phyloP scores from a whole-genome alignment of 331 rosid genomes.

The Arachis monticola region DNA sequence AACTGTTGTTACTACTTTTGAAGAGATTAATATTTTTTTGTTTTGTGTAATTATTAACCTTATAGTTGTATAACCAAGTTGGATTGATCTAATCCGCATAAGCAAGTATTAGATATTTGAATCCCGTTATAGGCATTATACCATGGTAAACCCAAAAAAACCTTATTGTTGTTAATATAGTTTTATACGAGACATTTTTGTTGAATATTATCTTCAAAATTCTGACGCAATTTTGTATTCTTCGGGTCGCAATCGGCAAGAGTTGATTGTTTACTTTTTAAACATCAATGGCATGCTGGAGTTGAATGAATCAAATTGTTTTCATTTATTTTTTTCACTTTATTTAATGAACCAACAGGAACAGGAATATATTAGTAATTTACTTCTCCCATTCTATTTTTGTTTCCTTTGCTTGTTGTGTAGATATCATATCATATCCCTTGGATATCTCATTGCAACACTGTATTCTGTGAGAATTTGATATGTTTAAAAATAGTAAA shows the following conservation, averaged over 20 bases:
- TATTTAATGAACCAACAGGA: background rate
- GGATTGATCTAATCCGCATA: too few relatives aligned
- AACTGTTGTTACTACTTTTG: too few relatives aligned
- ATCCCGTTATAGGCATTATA: too few relatives aligned
- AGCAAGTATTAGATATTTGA: too few relatives aligned
- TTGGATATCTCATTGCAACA: background rate
- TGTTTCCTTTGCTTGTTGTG: too few relatives aligned
- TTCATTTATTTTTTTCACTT: background rate
- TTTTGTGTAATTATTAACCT: too few relatives aligned
- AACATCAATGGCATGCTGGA: background rate
- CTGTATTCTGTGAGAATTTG: background rate
- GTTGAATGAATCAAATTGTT: background rate
- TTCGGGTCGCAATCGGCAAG: background rate
- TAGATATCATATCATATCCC: background rate
- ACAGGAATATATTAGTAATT: background rate
- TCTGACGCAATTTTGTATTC: background rate
- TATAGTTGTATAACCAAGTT: too few relatives aligned
- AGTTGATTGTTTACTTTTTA: background rate
- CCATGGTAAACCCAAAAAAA: too few relatives aligned
- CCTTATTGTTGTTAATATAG: too few relatives aligned
- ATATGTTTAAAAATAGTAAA: background rate
- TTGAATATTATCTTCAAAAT: background rate
- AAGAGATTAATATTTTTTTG: too few relatives aligned
- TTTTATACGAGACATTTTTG: too few relatives aligned
- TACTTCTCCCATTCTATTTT: constrained; percentile 2